Evolutionary conservation across 805 yeast species (phyloP).

Genomic region (Spathaspora boniae): DNA sequence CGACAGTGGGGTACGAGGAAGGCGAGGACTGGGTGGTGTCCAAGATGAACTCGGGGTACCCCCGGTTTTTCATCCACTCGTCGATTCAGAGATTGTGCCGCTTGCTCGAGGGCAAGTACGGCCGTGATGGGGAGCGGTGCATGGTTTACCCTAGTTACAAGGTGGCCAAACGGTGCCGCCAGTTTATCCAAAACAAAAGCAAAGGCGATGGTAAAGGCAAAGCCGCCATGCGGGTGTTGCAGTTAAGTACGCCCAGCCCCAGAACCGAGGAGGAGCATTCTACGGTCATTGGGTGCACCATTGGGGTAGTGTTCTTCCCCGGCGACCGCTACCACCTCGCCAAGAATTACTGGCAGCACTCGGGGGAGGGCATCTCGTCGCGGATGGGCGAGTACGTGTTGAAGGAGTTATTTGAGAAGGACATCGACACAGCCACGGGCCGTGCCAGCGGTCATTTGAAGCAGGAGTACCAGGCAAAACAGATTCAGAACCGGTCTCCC

Average conservation of each 20-base stretch:
- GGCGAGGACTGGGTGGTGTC: conserved; percentile 78
- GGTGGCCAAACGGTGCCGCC: conserved; percentile 83
- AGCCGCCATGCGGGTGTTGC: conserved; percentile 55
- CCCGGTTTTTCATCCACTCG: conserved; percentile 72
- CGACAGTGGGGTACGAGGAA: conserved; percentile 88
- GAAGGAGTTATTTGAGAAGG: conserved; percentile 46
- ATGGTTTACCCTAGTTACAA: conserved; percentile 74
- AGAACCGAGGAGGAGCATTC: conserved; percentile 54
- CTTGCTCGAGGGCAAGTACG: conserved; percentile 63
- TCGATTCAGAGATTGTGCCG: conserved; percentile 54
- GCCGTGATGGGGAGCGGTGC: conserved; percentile 71
- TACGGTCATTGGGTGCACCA: conserved; percentile 58
- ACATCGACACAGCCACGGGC: conserved; percentile 7
- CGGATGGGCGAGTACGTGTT: conserved; percentile 82
- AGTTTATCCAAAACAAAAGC: conserved; percentile 54
- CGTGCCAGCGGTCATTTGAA: conserved; percentile 15
- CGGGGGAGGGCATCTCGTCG: conserved; percentile 96
- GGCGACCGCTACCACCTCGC: conserved; percentile 56
- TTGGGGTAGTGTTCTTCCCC: conserved; percentile 80
- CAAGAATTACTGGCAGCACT: conserved; percentile 92
- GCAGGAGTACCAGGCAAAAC: conserved; percentile 34
- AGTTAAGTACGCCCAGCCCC: conserved; percentile 70
- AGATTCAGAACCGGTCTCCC: conserved; percentile 30
- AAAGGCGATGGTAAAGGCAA: conserved; percentile 16
- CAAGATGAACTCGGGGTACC: conserved; percentile 84